Conservation (phyloP, 495 filamentous ascomycete species). For the Friedmanniomyces endolithicus region DNA sequence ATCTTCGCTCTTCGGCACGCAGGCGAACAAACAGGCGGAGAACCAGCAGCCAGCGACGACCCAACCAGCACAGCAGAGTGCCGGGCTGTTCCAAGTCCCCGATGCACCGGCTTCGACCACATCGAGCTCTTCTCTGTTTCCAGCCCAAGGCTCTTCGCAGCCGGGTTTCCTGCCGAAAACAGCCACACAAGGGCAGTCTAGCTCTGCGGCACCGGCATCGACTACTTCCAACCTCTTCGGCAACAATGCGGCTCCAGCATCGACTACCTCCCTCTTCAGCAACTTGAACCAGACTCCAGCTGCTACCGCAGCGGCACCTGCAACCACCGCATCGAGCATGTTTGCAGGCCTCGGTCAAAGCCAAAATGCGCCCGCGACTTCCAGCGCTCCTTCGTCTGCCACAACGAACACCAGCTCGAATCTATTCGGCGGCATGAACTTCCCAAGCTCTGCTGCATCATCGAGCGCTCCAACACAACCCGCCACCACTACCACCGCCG, state of each 20-base stretch:
- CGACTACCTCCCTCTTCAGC: no score
- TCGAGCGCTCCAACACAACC: not conserved
- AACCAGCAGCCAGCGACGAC: not conserved
- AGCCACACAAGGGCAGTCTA: not conserved
- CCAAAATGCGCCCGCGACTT: not conserved
- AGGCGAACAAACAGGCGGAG: not conserved
- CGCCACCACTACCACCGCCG: not conserved
- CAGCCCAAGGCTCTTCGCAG: not conserved
- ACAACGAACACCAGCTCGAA: not conserved
- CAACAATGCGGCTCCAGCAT: not conserved
- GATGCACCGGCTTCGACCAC: not conserved
- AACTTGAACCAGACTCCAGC: no score
- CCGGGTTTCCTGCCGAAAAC: not conserved
- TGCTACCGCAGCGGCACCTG: not conserved
- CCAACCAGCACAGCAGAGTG: not conserved
- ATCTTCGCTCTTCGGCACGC: not conserved
- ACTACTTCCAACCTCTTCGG: not conserved
- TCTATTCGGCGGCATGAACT: not conserved
- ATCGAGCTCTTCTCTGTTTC: not conserved
- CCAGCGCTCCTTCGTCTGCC: not conserved
- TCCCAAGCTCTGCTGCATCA: not conserved
- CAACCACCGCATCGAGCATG: no score
- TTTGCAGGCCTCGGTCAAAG: not conserved
- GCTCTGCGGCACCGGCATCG: not conserved
- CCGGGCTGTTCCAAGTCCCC: no score